Evolutionary conservation across 2,329 filamentous ascomycete species (phyloP).

Genomic region (Paecilomyces formosus): DNA sequence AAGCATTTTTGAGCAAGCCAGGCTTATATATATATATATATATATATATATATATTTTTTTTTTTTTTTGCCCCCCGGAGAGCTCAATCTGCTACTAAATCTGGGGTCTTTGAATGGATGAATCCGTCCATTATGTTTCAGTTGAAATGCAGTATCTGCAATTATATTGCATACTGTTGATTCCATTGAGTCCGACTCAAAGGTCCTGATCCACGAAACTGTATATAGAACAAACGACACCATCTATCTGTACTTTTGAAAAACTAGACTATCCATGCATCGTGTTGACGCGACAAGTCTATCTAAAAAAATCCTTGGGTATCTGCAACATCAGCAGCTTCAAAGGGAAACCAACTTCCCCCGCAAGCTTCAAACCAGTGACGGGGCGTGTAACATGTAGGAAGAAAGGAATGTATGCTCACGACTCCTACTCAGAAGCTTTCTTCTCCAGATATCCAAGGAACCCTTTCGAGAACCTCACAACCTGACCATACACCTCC

Average conservation of each 20-base stretch:
- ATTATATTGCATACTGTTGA: not conserved
- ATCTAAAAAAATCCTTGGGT: not conserved
- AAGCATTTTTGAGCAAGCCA: not conserved
- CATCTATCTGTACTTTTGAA: not conserved
- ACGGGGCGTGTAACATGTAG: not conserved
- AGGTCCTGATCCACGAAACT: not conserved
- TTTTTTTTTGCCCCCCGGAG: too few species aligned
- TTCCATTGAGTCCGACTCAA: too few species aligned
- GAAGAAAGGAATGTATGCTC: not conserved
- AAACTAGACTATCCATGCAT: not conserved
- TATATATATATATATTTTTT: too few species aligned
- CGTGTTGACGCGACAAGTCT: not conserved
- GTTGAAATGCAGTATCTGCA: not conserved
- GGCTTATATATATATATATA: too few species aligned
- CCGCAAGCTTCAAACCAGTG: not conserved
- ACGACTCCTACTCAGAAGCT: not conserved
- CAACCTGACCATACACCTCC: slow-evolving; percentile 76
- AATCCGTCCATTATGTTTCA: not conserved
- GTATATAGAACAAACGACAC: not conserved
- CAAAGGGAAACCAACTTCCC: not conserved
- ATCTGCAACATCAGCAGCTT: not conserved
- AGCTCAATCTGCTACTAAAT: not conserved
- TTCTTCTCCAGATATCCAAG: slow-evolving; percentile 49
- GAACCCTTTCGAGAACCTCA: slow-evolving; percentile 70
- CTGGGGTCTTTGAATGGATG: not conserved